Base-by-base conservation (phyloP, 306 rosid genomes). In the Casuarina equisetifolia region DNA sequence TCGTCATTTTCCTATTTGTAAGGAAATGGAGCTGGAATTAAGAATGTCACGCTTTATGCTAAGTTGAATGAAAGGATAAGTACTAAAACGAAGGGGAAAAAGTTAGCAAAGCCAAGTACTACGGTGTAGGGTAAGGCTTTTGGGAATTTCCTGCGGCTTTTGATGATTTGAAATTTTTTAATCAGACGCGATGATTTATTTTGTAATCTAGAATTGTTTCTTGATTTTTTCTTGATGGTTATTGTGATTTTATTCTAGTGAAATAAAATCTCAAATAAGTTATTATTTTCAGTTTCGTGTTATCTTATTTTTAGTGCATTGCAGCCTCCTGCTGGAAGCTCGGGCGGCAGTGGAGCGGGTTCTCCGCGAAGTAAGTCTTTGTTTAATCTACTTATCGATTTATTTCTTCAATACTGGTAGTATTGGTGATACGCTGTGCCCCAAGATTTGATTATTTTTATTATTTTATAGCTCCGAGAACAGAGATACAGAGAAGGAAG, bases 401-500 rank as follows among this genome's bases (percentile, higher is more conserved):
- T 48, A 19, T 57, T 48, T 61, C 6, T 61, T 6, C 36, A 9
- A 20, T 70, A 42, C 50, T 76, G 62, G 63, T 71, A 71, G n/a
- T 72, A 70, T 39, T 51, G 77, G 63, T 73, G 35, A 16, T 25
- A 43, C 72, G 45, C 73, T 74, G 51, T 80, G 63, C 39, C 10
- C 72, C 50, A 50, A 48, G 5, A 15, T 70, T 57, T 53, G 19
- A 4, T 44, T 51, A 0, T 11, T 64, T 38, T 1, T n/a, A 68
- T 49, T 79, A 39, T 80, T 77, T 53, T 48, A 38, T 76, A 85
- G 89, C 79, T 69, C 55, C 88, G 6, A 48, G 6, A 53, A 42
- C 83, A 58, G 74, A 51, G 68, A 73, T 69, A 13, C 32, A 20
- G 53, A 75, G 70, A 77, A 93, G 83, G 73, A 85, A 81, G 81